Conservation (phyloP, 1,284 basidiomycete genomes). For the Volvariella volvacea region DNA sequence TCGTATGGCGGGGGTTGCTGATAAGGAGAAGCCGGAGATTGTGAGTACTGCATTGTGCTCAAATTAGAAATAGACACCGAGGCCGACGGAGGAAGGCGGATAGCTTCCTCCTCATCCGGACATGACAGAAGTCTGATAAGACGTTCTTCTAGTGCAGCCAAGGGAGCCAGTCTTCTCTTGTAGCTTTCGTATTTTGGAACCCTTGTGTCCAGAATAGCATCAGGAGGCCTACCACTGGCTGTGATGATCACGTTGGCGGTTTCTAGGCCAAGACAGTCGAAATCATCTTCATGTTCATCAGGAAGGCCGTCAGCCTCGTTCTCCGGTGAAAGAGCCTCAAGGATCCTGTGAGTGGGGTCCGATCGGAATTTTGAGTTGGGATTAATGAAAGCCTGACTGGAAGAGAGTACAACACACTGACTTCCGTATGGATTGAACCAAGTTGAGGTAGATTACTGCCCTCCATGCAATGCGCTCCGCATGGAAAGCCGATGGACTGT, state of each 20-base stretch:
- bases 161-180: constrained; percentile 51
- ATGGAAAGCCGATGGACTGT: constrained; percentile 65
- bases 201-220: constrained; percentile 37
- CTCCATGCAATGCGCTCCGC: constrained; percentile 78
- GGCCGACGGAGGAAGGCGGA: constrained; percentile 28
- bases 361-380: constrained; percentile 4
- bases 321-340: constrained; percentile 69
- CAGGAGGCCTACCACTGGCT: constrained; percentile 36
- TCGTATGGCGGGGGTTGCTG: too few relatives aligned
- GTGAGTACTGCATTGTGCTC: constrained; percentile 26
- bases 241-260: constrained; percentile 43
- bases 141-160: constrained; percentile 59
- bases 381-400: constrained; percentile 7
- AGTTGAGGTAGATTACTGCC: constrained; percentile 77
- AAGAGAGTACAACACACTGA: constrained; percentile 21
- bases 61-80: constrained; percentile 10
- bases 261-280: constrained; percentile 30
- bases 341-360: constrained; percentile 39
- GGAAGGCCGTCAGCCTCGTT: constrained; percentile 31
- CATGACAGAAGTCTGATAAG: constrained; percentile 58
- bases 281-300: constrained; percentile 44
- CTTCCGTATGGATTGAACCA: constrained; percentile 73
- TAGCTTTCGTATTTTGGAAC: constrained; percentile 59
- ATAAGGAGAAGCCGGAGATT: constrained; percentile 1
- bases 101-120: constrained; percentile 55